Conservation (phyloP, 1,284 basidiomycete species). For the Schizophyllum amplum region DNA sequence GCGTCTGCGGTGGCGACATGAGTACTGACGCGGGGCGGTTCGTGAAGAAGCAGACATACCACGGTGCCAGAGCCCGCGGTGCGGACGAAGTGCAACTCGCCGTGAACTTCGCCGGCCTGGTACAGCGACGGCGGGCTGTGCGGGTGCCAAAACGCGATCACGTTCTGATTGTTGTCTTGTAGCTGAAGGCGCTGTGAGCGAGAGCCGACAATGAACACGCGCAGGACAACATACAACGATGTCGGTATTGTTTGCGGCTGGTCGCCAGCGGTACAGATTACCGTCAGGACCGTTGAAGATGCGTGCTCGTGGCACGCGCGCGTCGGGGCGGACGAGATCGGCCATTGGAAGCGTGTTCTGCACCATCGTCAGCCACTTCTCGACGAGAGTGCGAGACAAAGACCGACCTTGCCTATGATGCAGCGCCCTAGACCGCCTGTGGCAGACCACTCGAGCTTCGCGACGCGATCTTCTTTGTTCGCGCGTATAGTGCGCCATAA, state of each 20-base stretch:
- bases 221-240: conserved; percentile 43
- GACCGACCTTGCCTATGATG: conserved; percentile 66
- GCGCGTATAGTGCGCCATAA: conserved; percentile 68
- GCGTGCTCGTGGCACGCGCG: conserved; percentile 41
- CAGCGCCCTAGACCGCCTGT: conserved; percentile 75
- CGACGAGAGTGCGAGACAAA: conserved; percentile 8
- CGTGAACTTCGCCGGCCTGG: conserved; percentile 76
- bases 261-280: conserved; percentile 68
- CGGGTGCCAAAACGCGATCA: conserved; percentile 72
- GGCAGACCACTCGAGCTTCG: conserved; percentile 76
- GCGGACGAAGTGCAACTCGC: conserved; percentile 73
- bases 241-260: conserved; percentile 48
- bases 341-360: conserved; percentile 73
- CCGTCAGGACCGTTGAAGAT: conserved; percentile 77
- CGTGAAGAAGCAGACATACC: conserved; percentile 36
- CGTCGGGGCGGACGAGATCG: conserved; percentile 64
- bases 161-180: conserved; percentile 56
- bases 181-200: conserved; percentile 34
- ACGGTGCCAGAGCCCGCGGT: conserved; percentile 71
- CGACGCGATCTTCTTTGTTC: conserved; percentile 76
- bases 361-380: conserved; percentile 12
- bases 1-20: conserved; percentile 42
- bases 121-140: conserved; percentile 60
- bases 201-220: conserved; percentile 10
- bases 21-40: conserved; percentile 11